Percentiles rank a stretch among this genome's conserved stretches.
Conservation (phyloP, 768 basidiomycete genomes). For the Leccinum disarticulatum region DNA sequence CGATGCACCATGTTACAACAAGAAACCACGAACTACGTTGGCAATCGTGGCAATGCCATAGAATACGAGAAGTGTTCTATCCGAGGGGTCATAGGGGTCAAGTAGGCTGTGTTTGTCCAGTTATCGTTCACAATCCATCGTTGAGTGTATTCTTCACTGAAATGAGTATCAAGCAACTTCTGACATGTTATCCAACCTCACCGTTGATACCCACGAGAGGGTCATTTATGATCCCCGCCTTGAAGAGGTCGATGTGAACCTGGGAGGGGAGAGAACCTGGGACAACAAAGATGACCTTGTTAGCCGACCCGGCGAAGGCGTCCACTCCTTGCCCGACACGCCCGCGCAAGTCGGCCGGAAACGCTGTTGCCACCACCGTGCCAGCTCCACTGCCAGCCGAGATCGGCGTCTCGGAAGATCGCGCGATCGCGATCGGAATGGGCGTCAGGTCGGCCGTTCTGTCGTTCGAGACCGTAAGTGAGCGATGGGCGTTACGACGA, state of each 20-base stretch:
- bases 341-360: slow-evolving; percentile 58
- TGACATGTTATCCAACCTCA: slow-evolving; percentile 17
- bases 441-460: slow-evolving; percentile 82
- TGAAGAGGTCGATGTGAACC: slow-evolving; percentile 51
- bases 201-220: slow-evolving; percentile 56
- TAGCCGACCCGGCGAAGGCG: slow-evolving; percentile 78
- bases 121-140: slow-evolving; percentile 37
- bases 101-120: too few species aligned
- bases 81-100: too few species aligned
- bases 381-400: neutral
- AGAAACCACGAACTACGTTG: slow-evolving; percentile 43
- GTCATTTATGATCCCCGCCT: slow-evolving; percentile 53
- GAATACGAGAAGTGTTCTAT: too few species aligned
- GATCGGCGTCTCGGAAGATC: slow-evolving; percentile 43
- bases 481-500: neutral
- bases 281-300: slow-evolving; percentile 63
- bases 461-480: slow-evolving; percentile 1
- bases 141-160: slow-evolving; percentile 46
- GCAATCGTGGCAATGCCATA: slow-evolving; percentile 58
- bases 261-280: slow-evolving; percentile 55
- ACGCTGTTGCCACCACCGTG: slow-evolving; percentile 29
- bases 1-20: neutral
- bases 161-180: neutral
- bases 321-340: slow-evolving; percentile 81
- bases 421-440: slow-evolving; percentile 60